A percentile compares a stretch with the other conserved stretches of the same genome.
These are phyloP conservation scores for Blastomyces parvus DNA, from an alignment of 2,329 filamentous ascomycete genomes.

Conservation along the genomic window DNA sequence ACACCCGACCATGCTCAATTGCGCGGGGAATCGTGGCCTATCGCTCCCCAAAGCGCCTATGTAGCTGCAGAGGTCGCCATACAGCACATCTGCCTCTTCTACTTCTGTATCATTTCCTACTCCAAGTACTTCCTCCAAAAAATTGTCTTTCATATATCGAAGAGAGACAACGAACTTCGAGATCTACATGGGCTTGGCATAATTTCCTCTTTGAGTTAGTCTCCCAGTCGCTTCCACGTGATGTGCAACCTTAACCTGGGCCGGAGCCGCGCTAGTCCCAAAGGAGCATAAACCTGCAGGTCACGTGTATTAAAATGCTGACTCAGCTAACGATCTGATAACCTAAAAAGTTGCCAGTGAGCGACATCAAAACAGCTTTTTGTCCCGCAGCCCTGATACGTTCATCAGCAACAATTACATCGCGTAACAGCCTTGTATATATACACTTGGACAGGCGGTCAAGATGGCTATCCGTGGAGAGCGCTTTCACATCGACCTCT, in stretches of 20 bases:
- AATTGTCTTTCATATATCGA: no score
- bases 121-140: no score
- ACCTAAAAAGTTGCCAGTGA: no score
- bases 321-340: not conserved
- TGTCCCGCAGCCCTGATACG: no score
- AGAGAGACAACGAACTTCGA: no score
- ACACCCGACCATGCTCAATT: not conserved
- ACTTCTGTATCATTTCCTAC: no score
- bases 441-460: not conserved
- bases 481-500: constrained; percentile 52
- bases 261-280: not conserved
- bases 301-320: not conserved
- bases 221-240: not conserved
- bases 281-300: not conserved
- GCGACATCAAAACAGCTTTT: no score
- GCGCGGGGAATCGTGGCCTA: not conserved
- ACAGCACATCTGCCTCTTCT: not conserved
- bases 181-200: not conserved
- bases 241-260: not conserved
- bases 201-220: not conserved
- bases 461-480: constrained; percentile 49
- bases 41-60: not conserved
- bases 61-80: not conserved
- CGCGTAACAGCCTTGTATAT: not conserved
- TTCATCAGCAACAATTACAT: not conserved